A percentile compares a stretch with the other conserved stretches of the same genome.
These are phyloP conservation scores for Marvania coccoides DNA, from an alignment of 139 green algal species.

Conservation along the genomic window DNA sequence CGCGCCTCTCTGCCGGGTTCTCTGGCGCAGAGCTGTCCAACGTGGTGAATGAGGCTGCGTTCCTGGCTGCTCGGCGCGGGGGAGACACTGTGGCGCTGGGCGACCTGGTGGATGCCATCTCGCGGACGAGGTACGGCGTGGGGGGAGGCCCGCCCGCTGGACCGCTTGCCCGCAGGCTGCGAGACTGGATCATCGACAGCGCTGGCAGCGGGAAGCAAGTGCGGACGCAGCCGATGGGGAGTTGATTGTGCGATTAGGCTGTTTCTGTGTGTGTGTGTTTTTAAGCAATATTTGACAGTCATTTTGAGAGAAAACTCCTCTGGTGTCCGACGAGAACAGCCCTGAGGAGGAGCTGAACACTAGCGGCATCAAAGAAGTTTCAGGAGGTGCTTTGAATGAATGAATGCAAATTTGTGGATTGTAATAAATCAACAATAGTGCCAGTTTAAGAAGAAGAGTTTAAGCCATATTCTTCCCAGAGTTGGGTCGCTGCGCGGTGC, in stretches of 20 bases:
- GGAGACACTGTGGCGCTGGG: background rate
- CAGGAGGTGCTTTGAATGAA: too few relatives aligned
- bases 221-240: constrained; percentile 1
- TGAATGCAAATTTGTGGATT: too few relatives aligned
- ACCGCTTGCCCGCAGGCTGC: background rate
- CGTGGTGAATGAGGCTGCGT: constrained; percentile 69
- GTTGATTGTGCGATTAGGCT: too few relatives aligned
- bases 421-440: too few relatives aligned
- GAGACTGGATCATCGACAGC: background rate
- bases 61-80: background rate
- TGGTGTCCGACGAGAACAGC: too few relatives aligned
- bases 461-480: constrained; percentile 45
- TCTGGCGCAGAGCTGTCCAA: constrained; percentile 92
- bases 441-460: background rate
- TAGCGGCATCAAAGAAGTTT: too few relatives aligned
- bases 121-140: background rate
- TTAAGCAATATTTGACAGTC: too few relatives aligned
- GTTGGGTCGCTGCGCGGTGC: constrained; percentile 46
- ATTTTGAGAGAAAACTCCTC: too few relatives aligned
- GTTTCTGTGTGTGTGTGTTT: too few relatives aligned
- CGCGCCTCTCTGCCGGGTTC: constrained; percentile 23
- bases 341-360: too few relatives aligned
- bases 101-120: background rate
- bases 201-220: background rate
- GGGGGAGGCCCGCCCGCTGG: background rate